These are phyloP conservation scores for Schizopora paradoxa DNA, from an alignment of 1,284 basidiomycete species.

Conservation along the genomic window DNA sequence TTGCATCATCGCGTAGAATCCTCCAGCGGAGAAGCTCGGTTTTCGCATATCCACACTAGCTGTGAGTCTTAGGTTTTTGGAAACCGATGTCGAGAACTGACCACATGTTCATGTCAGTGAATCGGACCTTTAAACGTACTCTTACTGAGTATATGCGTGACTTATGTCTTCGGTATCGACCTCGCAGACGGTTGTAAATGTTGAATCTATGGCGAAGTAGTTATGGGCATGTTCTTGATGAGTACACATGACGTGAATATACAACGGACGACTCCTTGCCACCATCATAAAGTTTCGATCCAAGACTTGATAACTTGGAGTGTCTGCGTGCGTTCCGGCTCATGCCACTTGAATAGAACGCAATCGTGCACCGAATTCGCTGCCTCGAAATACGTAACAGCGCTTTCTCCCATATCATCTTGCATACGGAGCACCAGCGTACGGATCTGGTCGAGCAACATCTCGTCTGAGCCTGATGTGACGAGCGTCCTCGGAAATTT, in stretches of 20 bases:
- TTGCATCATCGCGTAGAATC: background rate
- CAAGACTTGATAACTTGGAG: conserved; percentile 43
- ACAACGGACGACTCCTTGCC: too few relatives aligned
- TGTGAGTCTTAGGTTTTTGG: background rate
- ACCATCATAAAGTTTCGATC: too few relatives aligned
- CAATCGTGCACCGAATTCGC: conserved; percentile 51
- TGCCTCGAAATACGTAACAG: conserved; percentile 44
- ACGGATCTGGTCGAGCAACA: conserved; percentile 29
- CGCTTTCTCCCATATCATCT: conserved; percentile 41
- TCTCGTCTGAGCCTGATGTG: conserved; percentile 30
- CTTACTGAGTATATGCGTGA: too few relatives aligned
- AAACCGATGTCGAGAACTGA: background rate
- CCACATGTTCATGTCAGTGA: too few relatives aligned
- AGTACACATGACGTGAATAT: too few relatives aligned
- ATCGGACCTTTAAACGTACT: too few relatives aligned
- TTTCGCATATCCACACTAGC: too few relatives aligned
- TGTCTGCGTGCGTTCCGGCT: conserved; percentile 48
- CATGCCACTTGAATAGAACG: conserved; percentile 43
- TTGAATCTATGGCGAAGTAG: too few relatives aligned
- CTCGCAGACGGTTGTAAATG: too few relatives aligned
- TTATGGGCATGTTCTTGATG: too few relatives aligned
- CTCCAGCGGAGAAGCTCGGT: too few relatives aligned
- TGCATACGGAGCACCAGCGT: conserved; percentile 29
- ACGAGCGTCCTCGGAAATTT: conserved; percentile 33
- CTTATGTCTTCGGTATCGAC: too few relatives aligned